Base-by-base conservation (phyloP, 2,329 filamentous ascomycete genomes). In the Penicillium sp. region DNA sequence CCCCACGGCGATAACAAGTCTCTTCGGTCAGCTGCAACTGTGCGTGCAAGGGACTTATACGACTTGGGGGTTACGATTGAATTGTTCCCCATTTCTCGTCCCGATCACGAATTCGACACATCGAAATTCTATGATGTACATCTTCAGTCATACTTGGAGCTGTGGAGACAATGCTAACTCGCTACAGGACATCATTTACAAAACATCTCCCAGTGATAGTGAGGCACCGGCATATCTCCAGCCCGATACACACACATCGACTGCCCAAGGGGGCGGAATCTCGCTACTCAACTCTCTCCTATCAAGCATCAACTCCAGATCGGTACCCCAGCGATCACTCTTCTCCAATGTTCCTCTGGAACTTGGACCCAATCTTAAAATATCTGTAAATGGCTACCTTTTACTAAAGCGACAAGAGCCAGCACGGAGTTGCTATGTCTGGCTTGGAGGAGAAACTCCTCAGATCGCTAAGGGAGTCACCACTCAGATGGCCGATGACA, bases 361-460 rank as follows among this genome's bases (percentile, higher is more conserved):
- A 66, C 80, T 98, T 46, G 90, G 88, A 0, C 91, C 92, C 0
- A 84, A 84, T 1, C 75, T 98, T 23, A 84, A 79, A 38, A 95
- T 98, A 46, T 91, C 91, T 0, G 86, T 98, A 33, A 96, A 95
- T 63, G 93, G 93, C 5, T 98, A 92, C 72, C 88, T 95, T 44
- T 74, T 96, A 10, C 79, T 96, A 47, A 92, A 95, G 62, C 83
- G 84, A 39, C 92, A 97, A 66, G 81, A 83, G 43, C 87, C 89
- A 10, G 86, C 86, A 3, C 80, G 90, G 44, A 93, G 83, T 37
- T 92, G 87, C 64, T 97, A 90, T 63, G 83, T 98, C 55, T 97
- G 88, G 80, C 76, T 93, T 1, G 87, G 87, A 20, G 89, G 87
- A n/a, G 91, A 96, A 63, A 84, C 83, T 55, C 81, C 89, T 0